Percentiles rank a stretch among this genome's conserved stretches.
Evolutionary conservation across 1,139 yeast species (phyloP).

Genomic region (Kodamaea anthophila): DNA sequence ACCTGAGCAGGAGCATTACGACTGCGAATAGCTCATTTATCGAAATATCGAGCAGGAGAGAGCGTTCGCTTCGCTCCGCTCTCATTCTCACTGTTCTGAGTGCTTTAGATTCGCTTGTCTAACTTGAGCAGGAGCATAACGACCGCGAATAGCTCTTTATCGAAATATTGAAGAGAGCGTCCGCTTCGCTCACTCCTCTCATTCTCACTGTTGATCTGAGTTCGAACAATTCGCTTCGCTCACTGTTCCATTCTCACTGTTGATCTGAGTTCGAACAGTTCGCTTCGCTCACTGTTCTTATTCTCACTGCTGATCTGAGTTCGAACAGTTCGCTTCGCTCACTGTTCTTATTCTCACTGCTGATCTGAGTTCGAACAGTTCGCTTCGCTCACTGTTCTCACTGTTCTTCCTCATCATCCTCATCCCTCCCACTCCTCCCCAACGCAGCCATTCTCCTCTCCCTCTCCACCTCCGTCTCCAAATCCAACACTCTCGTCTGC

Average conservation of each 20-base stretch:
- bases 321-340: background rate
- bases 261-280: background rate
- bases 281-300: background rate
- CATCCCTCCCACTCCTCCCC: conserved; percentile 47
- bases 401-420: conserved; percentile 53
- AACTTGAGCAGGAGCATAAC: no score
- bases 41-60: no score
- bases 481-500: conserved; percentile 9
- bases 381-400: background rate
- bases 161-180: no score
- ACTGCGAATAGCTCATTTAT: no score
- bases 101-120: no score
- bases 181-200: background rate
- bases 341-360: background rate
- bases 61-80: no score
- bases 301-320: background rate
- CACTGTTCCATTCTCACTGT: background rate
- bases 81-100: no score
- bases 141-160: no score
- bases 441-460: conserved; percentile 77
- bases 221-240: background rate
- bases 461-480: conserved; percentile 57
- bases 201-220: background rate
- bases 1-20: no score
- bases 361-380: background rate